These are phyloP conservation scores for Davidsoniella virescens DNA, from an alignment of 2,329 filamentous ascomycete genomes.

Conservation along the genomic window DNA sequence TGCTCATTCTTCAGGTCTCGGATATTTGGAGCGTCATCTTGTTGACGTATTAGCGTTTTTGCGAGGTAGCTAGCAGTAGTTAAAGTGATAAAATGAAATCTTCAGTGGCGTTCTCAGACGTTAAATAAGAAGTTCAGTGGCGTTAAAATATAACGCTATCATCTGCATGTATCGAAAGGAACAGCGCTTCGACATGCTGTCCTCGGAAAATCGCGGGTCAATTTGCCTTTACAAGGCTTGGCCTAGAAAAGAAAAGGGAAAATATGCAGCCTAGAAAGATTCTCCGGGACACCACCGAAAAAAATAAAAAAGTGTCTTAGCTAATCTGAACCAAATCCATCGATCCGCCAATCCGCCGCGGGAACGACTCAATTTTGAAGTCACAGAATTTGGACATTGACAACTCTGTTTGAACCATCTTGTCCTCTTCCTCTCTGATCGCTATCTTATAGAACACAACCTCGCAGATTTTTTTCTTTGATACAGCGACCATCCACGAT, in stretches of 20 bases:
- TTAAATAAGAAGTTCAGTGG: not conserved
- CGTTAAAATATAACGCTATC: no score
- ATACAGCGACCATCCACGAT: not conserved
- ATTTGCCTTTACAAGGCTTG: not conserved
- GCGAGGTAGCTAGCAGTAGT: no score
- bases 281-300: not conserved
- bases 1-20: not conserved
- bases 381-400: not conserved
- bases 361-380: not conserved
- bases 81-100: no score
- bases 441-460: not conserved
- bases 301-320: not conserved
- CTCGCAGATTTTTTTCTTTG: not conserved
- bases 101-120: not conserved
- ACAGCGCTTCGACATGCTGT: slow-evolving; percentile 7
- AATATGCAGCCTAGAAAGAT: not conserved
- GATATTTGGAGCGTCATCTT: not conserved
- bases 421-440: not conserved
- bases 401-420: not conserved
- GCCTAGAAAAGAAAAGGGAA: not conserved
- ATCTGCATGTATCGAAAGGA: not conserved
- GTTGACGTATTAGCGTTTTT: not conserved
- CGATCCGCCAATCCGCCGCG: not conserved
- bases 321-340: not conserved
- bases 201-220: slow-evolving; percentile 11